phyloP scores from a whole-genome alignment of 2,329 filamentous ascomycete genomes.

The Arthroderma sp. region DNA sequence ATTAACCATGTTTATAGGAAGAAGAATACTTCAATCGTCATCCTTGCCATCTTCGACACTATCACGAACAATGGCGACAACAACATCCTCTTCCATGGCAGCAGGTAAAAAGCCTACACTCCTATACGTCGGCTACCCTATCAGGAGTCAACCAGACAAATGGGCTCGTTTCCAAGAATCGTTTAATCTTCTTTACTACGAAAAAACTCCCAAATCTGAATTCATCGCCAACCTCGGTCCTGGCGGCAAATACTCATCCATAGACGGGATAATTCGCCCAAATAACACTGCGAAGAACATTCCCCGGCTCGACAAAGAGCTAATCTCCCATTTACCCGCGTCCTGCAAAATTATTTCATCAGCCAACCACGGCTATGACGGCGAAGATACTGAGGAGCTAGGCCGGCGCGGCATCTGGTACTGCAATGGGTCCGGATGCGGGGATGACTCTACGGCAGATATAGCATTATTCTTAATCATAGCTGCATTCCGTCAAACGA shows the following conservation, averaged over 20 bases:
- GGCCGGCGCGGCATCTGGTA: constrained; percentile 9
- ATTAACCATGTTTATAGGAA: no score
- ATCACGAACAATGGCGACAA: background rate
- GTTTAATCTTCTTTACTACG: constrained; percentile 10
- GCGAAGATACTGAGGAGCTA: constrained; percentile 10
- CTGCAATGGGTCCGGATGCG: constrained; percentile 10
- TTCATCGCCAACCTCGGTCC: constrained; percentile 6
- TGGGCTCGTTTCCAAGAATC: constrained; percentile 8
- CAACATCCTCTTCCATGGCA: background rate
- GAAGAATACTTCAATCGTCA: no score
- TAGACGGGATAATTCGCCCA: constrained; percentile 11
- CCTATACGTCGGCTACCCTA: constrained; percentile 9
- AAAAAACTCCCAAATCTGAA: constrained; percentile 6
- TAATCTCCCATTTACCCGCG: constrained; percentile 9
- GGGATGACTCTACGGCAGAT: constrained; percentile 11
- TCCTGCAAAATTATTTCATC: constrained; percentile 9
- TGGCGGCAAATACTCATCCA: constrained; percentile 8
- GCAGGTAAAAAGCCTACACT: constrained; percentile 6
- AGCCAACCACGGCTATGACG: constrained; percentile 11
- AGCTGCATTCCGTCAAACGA: constrained; percentile 9
- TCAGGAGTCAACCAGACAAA: constrained; percentile 3
- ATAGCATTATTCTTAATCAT: constrained; percentile 10
- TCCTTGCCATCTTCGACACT: background rate
- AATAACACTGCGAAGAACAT: constrained; percentile 3
- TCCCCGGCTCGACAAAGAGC: constrained; percentile 8